Base-by-base conservation (phyloP, 768 basidiomycete genomes). In the Albatrellus ellisii region DNA sequence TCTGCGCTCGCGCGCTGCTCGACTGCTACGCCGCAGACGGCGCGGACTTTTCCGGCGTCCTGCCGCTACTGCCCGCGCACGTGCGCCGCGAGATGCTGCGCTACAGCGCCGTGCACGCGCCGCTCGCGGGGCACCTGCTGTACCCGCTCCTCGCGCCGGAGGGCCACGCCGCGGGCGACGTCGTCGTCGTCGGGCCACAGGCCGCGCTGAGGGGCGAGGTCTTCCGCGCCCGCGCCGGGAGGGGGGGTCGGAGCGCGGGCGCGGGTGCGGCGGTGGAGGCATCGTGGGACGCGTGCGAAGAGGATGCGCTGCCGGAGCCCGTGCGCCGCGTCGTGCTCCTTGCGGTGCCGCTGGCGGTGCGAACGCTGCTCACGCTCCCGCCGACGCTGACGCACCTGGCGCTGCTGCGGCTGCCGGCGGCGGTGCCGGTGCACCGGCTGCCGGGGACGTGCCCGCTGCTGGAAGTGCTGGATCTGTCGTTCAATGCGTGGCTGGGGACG, bases 381-480 rank as follows among this genome's bases (percentile, higher is more conserved):
- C 71, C 70, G 9, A 81, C 80, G 3, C 58, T 85, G 34, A 80
- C 77, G 1, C 72, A 66, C 37, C 61, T 85, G 32, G 73, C 70
- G 15, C 66, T 84, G 21, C 50, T 84, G 46, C 61, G 70, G 34
- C 55, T 83, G 26, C 60, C 68, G 1, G 43, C 59, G 5, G 62
- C 68, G 0, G 56, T 77, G 14, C 62, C 74, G 2, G 52, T 86
- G 15, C 68, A 75, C 47, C 65, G 75, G 46, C 58, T 86, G 27
- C 73, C 79, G 1, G 60, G 57, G 9, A 53, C 69, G 11, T 79
- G 77, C 48, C 83, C 82, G 1, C 56, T 77, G n/a, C 59, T 86
- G 21, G 60, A 69, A 17, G 52, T 77, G 20, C 56, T 85, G 26
- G 82, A 85, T 53, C 55, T 86, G 36, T 86, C 83, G 1, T 81